phyloP scores from a whole-genome alignment of 2,329 filamentous ascomycete species.

The Aureobasidium mangrovei region DNA sequence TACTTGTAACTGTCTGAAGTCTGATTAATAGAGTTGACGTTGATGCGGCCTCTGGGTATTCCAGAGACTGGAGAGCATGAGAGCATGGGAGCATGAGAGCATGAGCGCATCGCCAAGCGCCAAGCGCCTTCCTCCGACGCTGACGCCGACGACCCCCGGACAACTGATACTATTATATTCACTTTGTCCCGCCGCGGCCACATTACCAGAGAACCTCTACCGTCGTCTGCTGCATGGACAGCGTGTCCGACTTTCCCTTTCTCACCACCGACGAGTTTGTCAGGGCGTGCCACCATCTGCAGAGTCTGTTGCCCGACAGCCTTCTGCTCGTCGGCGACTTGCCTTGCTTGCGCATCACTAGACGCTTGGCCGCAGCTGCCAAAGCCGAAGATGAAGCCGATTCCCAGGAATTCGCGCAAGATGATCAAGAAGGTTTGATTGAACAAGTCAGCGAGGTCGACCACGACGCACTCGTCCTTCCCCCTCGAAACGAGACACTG shows the following conservation, averaged over 20 bases:
- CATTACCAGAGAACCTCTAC: no score
- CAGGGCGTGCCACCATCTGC: conserved; percentile 23
- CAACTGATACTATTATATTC: no score
- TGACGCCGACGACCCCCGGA: no score
- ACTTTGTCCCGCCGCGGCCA: no score
- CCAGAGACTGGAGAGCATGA: no score
- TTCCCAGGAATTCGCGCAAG: neutral
- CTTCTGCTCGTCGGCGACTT: neutral
- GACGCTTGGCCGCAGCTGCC: neutral
- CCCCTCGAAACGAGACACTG: conserved; percentile 19
- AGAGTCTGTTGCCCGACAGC: conserved; percentile 18
- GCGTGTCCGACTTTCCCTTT: conserved; percentile 22
- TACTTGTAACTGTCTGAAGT: no score
- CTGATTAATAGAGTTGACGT: no score
- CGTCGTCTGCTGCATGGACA: neutral
- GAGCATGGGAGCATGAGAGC: no score
- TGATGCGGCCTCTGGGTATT: no score
- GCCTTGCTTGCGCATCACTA: conserved; percentile 9
- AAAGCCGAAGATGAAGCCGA: neutral
- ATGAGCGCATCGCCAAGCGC: no score
- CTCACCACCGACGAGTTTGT: conserved; percentile 25
- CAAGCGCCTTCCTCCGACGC: no score
- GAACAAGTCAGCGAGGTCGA: neutral
- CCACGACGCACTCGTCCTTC: neutral
- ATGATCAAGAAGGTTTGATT: neutral